phyloP scores from a whole-genome alignment of 106 monocot genomes.

The Hemerocallis citrina region DNA sequence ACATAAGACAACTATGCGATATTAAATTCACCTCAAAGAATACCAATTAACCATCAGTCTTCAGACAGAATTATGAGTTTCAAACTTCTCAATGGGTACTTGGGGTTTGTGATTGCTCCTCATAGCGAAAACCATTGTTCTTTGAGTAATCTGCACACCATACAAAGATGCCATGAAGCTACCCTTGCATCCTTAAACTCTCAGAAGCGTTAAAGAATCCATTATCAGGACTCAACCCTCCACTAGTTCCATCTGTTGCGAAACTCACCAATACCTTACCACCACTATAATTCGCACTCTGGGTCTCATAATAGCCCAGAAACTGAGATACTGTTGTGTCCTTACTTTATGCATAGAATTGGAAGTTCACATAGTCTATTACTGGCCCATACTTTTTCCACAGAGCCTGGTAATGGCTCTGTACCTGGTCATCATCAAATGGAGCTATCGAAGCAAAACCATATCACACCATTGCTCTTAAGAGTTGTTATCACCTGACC shows the following conservation, averaged over 20 bases:
- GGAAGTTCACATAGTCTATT: constrained; percentile 32
- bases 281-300: constrained; percentile 27
- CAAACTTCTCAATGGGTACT: too few species aligned
- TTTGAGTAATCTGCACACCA: too few species aligned
- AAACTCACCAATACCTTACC: constrained; percentile 20
- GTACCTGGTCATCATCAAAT: constrained; percentile 10
- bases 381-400: constrained; percentile 22
- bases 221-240: too few species aligned
- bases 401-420: constrained; percentile 16
- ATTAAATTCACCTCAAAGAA: too few species aligned
- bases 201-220: too few species aligned
- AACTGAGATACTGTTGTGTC: constrained; percentile 21
- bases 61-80: too few species aligned
- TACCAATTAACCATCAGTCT: too few species aligned
- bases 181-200: too few species aligned
- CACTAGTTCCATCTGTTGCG: not conserved
- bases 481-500: constrained; percentile 7
- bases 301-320: constrained; percentile 12
- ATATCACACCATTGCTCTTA: constrained; percentile 11
- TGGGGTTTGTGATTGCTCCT: too few species aligned
- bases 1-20: too few species aligned
- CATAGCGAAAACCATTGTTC: too few species aligned
- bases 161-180: too few species aligned
- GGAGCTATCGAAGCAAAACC: constrained; percentile 18
- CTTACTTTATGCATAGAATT: constrained; percentile 22